A percentile compares a stretch with the other conserved stretches of the same genome.
Conservation (phyloP, 495 filamentous ascomycete species). For the Peziza echinospora region DNA sequence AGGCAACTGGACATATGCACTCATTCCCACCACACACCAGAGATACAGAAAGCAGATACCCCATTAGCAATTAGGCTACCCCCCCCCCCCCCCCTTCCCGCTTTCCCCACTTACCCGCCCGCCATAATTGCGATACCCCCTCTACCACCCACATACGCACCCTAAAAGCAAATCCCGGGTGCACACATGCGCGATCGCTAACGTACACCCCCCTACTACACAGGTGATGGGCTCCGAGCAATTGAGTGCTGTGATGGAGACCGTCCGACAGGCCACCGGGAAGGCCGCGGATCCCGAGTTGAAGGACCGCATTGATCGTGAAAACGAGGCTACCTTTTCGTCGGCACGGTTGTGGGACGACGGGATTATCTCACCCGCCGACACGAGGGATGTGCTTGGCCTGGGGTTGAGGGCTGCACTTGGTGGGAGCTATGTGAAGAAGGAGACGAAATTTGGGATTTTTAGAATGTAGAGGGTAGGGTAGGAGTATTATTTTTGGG, state of each 20-base stretch:
- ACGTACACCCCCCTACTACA: not conserved
- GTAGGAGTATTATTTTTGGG: not conserved
- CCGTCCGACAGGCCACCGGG: constrained; percentile 65
- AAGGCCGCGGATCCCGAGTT: constrained; percentile 61
- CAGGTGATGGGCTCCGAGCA: constrained; percentile 85
- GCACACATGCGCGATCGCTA: too few species aligned
- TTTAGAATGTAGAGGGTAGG: constrained; percentile 58
- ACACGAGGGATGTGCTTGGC: constrained; percentile 67
- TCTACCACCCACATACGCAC: too few species aligned
- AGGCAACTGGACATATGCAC: too few species aligned
- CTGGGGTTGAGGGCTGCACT: constrained; percentile 60
- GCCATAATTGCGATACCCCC: too few species aligned
- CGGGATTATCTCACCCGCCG: constrained; percentile 72
- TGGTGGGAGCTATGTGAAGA: constrained; percentile 37
- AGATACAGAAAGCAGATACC: too few species aligned
- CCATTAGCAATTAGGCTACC: too few species aligned
- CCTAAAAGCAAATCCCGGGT: too few species aligned
- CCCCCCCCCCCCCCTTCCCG: too few species aligned
- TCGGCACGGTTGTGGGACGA: constrained; percentile 90
- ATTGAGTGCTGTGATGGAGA: constrained; percentile 78
- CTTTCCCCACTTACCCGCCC: too few species aligned
- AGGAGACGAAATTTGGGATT: constrained; percentile 55
- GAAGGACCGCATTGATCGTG: constrained; percentile 65
- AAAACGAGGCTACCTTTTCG: constrained; percentile 75
- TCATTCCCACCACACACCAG: too few species aligned